A percentile compares a stretch with the other conserved stretches of the same genome.
phyloP scores from a whole-genome alignment of 2,329 filamentous ascomycete species.

The Helotiales sp. region DNA sequence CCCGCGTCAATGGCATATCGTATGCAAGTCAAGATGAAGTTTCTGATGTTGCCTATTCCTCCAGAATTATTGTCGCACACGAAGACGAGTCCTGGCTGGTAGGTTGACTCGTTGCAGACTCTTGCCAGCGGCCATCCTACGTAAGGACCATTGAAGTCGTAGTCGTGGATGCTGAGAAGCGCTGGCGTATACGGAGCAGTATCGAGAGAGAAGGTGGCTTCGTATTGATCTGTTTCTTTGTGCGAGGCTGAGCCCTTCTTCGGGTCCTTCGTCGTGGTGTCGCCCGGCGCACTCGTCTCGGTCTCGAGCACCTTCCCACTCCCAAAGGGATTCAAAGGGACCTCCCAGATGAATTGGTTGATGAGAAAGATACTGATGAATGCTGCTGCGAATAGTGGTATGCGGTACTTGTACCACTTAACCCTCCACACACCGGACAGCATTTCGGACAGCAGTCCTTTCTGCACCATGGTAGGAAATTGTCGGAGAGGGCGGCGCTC shows the following conservation, averaged over 20 bases:
- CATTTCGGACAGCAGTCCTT: slow-evolving; percentile 24
- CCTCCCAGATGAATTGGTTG: slow-evolving; percentile 28
- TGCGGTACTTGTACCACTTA: slow-evolving; percentile 30
- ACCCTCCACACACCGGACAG: slow-evolving; percentile 25
- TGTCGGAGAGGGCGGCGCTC: not conserved
- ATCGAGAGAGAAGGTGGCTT: not conserved
- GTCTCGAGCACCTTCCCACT: not conserved
- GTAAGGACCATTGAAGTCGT: slow-evolving; percentile 41
- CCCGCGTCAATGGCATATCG: slow-evolving; percentile 50
- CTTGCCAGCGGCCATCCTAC: slow-evolving; percentile 43
- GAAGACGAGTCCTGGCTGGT: slow-evolving; percentile 45
- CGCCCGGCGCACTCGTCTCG: not conserved
- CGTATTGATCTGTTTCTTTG: not conserved
- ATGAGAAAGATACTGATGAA: slow-evolving; percentile 27
- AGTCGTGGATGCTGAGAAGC: slow-evolving; percentile 26
- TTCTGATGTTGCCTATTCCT: slow-evolving; percentile 51
- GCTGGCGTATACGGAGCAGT: slow-evolving; percentile 7
- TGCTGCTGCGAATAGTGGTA: slow-evolving; percentile 21
- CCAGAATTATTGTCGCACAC: slow-evolving; percentile 53
- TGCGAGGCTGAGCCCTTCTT: not conserved
- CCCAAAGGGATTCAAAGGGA: slow-evolving; percentile 18
- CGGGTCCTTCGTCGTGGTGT: not conserved
- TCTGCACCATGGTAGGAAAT: slow-evolving; percentile 14
- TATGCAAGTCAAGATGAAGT: slow-evolving; percentile 51
- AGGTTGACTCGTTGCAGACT: slow-evolving; percentile 44